A percentile compares a stretch with the other conserved stretches of the same genome.
These are phyloP conservation scores for Sarcocystis neurona DNA, from an alignment of 169 alveolate species.

Conservation along the genomic window DNA sequence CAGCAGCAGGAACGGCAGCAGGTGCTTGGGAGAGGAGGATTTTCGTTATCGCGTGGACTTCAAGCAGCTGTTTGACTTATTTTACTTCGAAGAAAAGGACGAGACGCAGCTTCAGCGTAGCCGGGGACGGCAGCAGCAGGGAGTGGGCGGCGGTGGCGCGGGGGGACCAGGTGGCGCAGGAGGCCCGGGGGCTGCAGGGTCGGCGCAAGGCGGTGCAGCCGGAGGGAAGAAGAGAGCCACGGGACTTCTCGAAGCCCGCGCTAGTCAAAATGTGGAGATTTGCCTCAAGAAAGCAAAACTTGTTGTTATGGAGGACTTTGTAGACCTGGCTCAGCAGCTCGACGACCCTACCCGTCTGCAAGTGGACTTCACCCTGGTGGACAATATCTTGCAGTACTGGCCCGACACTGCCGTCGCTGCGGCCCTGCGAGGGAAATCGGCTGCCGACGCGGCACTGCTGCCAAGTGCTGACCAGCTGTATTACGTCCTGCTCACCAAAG, in stretches of 20 bases:
- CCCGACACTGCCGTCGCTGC: constrained; percentile 4
- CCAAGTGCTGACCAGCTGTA: constrained; percentile 36
- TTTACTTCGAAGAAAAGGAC: constrained; percentile 7
- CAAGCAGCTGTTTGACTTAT: neutral
- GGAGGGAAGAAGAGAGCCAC: neutral
- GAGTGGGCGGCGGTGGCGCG: too few relatives aligned
- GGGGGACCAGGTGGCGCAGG: neutral
- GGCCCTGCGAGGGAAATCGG: constrained; percentile 6
- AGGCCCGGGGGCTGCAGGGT: neutral
- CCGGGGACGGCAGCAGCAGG: too few relatives aligned
- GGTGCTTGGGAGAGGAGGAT: too few relatives aligned
- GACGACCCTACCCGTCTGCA: constrained; percentile 10
- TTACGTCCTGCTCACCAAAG: neutral
- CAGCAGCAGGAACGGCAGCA: neutral
- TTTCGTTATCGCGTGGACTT: constrained; percentile 33
- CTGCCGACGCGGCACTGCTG: constrained; percentile 4
- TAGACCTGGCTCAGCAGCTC: constrained; percentile 17
- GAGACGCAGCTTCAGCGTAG: neutral
- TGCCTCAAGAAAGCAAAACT: constrained; percentile 27
- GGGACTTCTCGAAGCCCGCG: constrained; percentile 24
- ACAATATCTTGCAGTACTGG: constrained; percentile 43
- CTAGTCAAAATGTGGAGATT: constrained; percentile 46
- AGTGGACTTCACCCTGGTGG: constrained; percentile 7
- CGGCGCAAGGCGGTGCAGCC: neutral
- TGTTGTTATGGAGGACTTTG: constrained; percentile 1